These are phyloP conservation scores for Parmelia sp. DNA, from an alignment of 495 filamentous ascomycete species.

Conservation along the genomic window DNA sequence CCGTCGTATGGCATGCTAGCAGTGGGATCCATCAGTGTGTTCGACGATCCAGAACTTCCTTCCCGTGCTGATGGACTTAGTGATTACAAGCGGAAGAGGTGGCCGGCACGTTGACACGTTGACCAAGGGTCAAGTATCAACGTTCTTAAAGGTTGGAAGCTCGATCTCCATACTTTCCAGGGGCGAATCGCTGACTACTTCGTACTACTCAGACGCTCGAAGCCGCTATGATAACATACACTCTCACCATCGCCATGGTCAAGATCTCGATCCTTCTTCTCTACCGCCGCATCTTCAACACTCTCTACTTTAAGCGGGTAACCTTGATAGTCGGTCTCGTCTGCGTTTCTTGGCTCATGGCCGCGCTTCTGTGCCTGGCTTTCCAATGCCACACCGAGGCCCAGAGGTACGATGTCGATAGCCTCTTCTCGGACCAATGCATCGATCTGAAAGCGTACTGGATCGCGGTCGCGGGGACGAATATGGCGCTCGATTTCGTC, in stretches of 20 bases:
- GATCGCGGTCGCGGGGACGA: constrained; percentile 24
- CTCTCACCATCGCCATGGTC: constrained; percentile 15
- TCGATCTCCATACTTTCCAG: background rate
- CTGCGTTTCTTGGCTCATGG: constrained; percentile 11
- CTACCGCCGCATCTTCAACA: constrained; percentile 23
- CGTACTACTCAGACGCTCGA: background rate
- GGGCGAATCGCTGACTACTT: background rate
- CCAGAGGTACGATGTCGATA: constrained; percentile 4
- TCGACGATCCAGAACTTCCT: background rate
- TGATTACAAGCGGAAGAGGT: background rate
- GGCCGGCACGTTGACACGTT: background rate
- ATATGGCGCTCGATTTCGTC: constrained; percentile 30
- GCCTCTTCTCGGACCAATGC: constrained; percentile 21
- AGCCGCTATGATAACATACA: constrained; percentile 12
- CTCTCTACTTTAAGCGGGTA: background rate
- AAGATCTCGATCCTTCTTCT: constrained; percentile 24
- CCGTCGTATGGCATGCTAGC: constrained; percentile 13
- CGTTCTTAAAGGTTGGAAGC: constrained; percentile 1
- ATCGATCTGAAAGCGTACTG: constrained; percentile 31
- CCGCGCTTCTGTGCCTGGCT: constrained; percentile 2
- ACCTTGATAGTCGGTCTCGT: constrained; percentile 4
- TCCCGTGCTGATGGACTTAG: background rate
- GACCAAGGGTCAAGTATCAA: background rate
- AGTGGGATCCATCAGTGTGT: constrained; percentile 4
- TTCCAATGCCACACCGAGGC: constrained; percentile 14